Evolutionary conservation across 2,329 filamentous ascomycete species (phyloP), one percentile per base, ranked within the genome.

Genomic region (Pestalotiopsis sp.): DNA sequence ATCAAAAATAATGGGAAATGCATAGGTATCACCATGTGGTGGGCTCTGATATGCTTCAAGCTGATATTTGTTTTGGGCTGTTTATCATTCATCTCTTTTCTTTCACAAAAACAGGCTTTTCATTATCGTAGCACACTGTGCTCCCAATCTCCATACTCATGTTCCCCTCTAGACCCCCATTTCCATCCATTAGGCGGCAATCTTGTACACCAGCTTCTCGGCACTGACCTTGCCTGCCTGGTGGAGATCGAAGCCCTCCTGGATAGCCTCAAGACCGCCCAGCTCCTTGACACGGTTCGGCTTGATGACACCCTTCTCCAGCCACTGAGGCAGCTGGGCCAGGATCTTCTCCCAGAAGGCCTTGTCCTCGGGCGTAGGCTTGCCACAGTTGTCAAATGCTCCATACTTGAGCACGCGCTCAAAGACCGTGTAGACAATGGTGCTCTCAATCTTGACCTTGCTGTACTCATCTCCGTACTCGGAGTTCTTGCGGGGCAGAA

Each of bases 151-250:
- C 31, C 31, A 36, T 36, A 36, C 27, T 27, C 27, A 23, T 23
- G 20, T 23, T 23, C 20, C 20, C 20, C 20, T 23, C 20, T 23
- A 23, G 20, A 23, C 20, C 20, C 20, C 20, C 20, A 23, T 23
- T 23, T 23, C 20, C 20, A 23, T 23, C 20, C 20, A 27, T 27
- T 27, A 27, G 27, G 27, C 64, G 3, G 27, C 68, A 61, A 79
- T 71, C 70, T 75, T 78, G 66, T 79, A 79, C 5, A 79, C 74
- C 5, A 79, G 64, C 69, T 79, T 79, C 73, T 79, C 75, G 0
- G 76, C 76, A 49, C 75, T 76, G 58, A 79, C 73, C 52, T 72
- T 75, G 49, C 77, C 76, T 64, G 75, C 70, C 52, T 72, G 49
- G 39, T 78, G 76, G 66, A 72, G 56, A 68, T 74, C 68, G 65